Conservation (phyloP, 495 filamentous ascomycete species). For the Penicillium taxi region DNA sequence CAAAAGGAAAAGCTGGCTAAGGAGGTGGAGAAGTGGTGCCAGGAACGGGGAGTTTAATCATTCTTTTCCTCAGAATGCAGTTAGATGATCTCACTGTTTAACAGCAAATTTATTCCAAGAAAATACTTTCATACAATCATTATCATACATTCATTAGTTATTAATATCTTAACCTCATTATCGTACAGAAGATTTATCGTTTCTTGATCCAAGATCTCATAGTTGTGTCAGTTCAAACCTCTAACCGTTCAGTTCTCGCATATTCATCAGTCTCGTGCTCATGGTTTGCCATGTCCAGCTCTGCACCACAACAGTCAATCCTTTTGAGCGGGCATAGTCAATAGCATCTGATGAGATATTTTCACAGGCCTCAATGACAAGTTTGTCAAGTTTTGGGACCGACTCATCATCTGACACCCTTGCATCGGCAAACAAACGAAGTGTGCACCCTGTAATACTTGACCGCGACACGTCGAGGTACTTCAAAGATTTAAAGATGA, state of each 20-base stretch:
- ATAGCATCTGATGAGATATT: conserved; percentile 32
- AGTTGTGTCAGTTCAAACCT: too few relatives aligned
- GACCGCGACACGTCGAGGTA: conserved; percentile 31
- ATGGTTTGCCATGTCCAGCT: too few relatives aligned
- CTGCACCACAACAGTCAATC: conserved; percentile 22
- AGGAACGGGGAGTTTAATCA: conserved; percentile 51
- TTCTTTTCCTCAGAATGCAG: not conserved
- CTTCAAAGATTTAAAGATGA: conserved; percentile 22
- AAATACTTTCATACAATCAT: too few relatives aligned
- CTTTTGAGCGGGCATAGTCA: conserved; percentile 26
- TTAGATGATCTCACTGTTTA: not conserved
- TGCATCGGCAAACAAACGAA: conserved; percentile 28
- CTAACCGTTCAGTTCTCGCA: too few relatives aligned
- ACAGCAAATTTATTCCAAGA: too few relatives aligned
- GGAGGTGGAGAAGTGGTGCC: conserved; percentile 76
- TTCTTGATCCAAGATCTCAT: too few relatives aligned
- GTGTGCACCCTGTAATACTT: conserved; percentile 26
- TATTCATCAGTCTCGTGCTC: too few relatives aligned
- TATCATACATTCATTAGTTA: too few relatives aligned
- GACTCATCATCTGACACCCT: conserved; percentile 1
- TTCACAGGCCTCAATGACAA: conserved; percentile 27
- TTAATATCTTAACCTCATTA: too few relatives aligned
- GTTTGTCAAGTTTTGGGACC: conserved; percentile 14
- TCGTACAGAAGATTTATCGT: too few relatives aligned
- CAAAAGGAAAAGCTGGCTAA: conserved; percentile 63